Conservation (phyloP, 1,284 basidiomycete genomes). For the Lentinus polychrous region DNA sequence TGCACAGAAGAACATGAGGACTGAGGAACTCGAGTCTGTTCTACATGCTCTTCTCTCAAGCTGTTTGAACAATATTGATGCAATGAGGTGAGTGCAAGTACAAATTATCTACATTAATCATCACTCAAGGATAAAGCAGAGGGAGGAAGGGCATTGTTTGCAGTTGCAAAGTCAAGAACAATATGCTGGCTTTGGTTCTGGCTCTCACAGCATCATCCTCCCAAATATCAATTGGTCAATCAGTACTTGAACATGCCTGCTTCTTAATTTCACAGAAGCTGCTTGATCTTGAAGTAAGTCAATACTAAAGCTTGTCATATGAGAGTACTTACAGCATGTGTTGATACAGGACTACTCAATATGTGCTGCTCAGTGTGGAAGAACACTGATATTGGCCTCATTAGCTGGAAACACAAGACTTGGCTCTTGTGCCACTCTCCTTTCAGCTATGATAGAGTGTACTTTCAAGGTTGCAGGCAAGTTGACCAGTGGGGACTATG, state of each 20-base stretch:
- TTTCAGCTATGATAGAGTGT: slow-evolving; percentile 78
- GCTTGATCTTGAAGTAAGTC: slow-evolving; percentile 59
- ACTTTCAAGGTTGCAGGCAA: slow-evolving; percentile 63
- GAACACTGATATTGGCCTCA: slow-evolving; percentile 67
- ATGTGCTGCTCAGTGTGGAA: slow-evolving; percentile 86
- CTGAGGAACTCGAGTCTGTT: slow-evolving; percentile 48
- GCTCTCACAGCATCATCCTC: slow-evolving; percentile 78
- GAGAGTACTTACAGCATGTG: slow-evolving; percentile 12
- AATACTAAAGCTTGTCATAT: background rate
- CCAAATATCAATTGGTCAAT: slow-evolving; percentile 61
- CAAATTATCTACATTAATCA: background rate
- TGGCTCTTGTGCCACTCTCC: slow-evolving; percentile 72
- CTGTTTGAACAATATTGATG: slow-evolving; percentile 83
- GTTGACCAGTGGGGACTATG: slow-evolving; percentile 46
- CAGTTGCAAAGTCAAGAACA: slow-evolving; percentile 84
- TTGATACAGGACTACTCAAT: slow-evolving; percentile 56
- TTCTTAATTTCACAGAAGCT: slow-evolving; percentile 79
- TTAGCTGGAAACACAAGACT: slow-evolving; percentile 55
- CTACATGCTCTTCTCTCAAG: slow-evolving; percentile 84
- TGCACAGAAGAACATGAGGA: slow-evolving; percentile 16
- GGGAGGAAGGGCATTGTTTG: slow-evolving; percentile 75
- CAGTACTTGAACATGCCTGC: slow-evolving; percentile 80
- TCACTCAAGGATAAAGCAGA: slow-evolving; percentile 32
- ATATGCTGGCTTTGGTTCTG: slow-evolving; percentile 82
- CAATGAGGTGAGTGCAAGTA: slow-evolving; percentile 68